Base-by-base conservation (phyloP, 2,329 filamentous ascomycete species). In the Blastomyces gilchristii region DNA sequence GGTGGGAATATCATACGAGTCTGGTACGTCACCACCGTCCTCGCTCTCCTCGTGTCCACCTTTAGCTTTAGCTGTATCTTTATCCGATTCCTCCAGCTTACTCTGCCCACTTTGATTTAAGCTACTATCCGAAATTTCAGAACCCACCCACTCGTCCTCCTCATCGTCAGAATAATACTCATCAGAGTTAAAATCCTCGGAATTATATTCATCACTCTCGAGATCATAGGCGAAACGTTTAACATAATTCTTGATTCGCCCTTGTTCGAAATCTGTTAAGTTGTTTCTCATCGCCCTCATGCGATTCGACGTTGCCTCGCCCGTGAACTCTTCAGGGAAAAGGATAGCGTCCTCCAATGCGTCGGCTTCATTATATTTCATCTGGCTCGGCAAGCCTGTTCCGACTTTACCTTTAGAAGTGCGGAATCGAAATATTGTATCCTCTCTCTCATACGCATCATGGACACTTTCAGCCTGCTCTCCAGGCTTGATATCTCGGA, bases 291-390 rank as follows among this genome's bases (percentile, higher is more conserved):
- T 62, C 56, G 8, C 56, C 12, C 60, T 62, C 56, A 39, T 41
- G 25, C 58, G 61, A 60, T 65, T 65, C 16, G 52, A 56, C 18
- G 60, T 62, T 53, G 37, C 25, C 37, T 63, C 50, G 45, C 54
- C 62, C 16, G n/a, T 56, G 1, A 62, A 28, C 52, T 78, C 74
- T 52, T 76, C 71, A 0, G 76, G 75, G 62, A 79, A 79, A 3
- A 79, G 68, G 7, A 79, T 68, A 3, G 69, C 69, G 58, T 79
- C 77, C 67, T 79, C 77, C 11, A 76, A 63, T 41, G 70, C 71
- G 65, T 80, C 76, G 1, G 74, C 73, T 58, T 78, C 73, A 9
- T 71, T 75, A 63, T 78, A 79, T 28, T 73, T 68, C 61, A 75
- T 64, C 14, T 69, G 65, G 22, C 67, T 67, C 25, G 68, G 65